Base-by-base conservation (phyloP, 2,329 filamentous ascomycete genomes). In the Plectosphaerella plurivora region DNA sequence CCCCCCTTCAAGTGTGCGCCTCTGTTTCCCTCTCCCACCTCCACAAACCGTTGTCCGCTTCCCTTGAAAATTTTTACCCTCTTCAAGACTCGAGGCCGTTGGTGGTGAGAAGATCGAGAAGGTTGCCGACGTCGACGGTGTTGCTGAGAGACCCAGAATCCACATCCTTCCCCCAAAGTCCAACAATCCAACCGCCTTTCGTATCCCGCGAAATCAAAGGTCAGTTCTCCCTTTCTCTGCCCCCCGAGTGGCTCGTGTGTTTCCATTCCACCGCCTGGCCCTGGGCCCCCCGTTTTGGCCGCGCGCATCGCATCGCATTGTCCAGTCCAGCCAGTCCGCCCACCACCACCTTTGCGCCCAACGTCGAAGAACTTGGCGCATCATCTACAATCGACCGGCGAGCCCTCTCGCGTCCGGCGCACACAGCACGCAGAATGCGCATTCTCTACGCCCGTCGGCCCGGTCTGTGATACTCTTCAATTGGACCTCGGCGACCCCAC, bases 41-140 rank as follows among this genome's bases (percentile, higher is more conserved):
- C 58, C 60, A 55, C 55, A 25, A 50, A 46, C 28, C 39, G 47
- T 36, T 39, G 51, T 60, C 53, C 51, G 35, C 53, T 56, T 51
- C 28, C 50, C 55, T 22, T 53, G 54, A 59, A 60, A 51, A 52
- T 35, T 51, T 46, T 55, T 50, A 51, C 53, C 51, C 46, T 45
- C 47, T 49, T 49, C 50, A 53, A 55, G 53, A 47, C 53, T 54
- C 50, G 56, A 44, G 63, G 62, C 61, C 47, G 62, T 63, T 61
- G 63, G 62, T 58, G 63, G 61, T 55, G 63, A 55, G 55, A 57
- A 54, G 59, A 58, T 59, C 49, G 60, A 56, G 18, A 61, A 55
- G 55, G 54, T 57, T 52, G 54, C 51, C 51, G 56, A 53, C 47
- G 58, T 56, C 54, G 59, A 57, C 51, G 57, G 46, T 42, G 58